Base-by-base conservation (phyloP, 129 eudicot genomes). In the Artemisia argyi region DNA sequence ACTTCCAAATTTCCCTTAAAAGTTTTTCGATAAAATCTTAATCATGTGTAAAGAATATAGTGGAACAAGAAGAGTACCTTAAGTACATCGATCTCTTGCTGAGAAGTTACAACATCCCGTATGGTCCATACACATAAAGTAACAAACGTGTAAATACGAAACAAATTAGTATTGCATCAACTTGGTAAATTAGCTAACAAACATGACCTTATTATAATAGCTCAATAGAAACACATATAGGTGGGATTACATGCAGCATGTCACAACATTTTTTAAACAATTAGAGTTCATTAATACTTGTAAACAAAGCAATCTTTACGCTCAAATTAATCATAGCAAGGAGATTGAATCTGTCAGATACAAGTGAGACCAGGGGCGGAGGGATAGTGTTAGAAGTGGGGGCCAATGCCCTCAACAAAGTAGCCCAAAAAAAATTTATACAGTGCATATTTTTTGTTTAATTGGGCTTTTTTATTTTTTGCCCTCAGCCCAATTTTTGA, bases 21-120 rank as follows among this genome's bases (percentile, higher is more conserved):
- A 0, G 1, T 35, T 6, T 7, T 5, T 35, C 7, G 44, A 35
- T 35, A 6, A 35, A 35, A 6, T 35, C 44, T 7, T 35, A 7
- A 6, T 35, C 9, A 35, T 35, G 44, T 7, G 1, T 35, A 35
- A 35, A 35, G 7, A 5, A 35, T 35, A 35, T 6, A 35, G 44
- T 22, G 26, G 26, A 19, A 12, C 51, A 61, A 30, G 47, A 54
- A 50, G 55, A 22, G 76, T 74, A 94, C 98, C 98, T 94, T 90
- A 32, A 94, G 92, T 80, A 94, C 82, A 78, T 94, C 97, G 65
- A 94, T 94, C 80, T 94, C 98, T 88, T 90, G 97, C 98, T 94
- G 97, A 58, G 17, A 72, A 53, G 68, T 67, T 76, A 42, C 70
- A 53, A 68, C 68, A 57, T 73, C 74, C 78, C 20, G 19, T 54